phyloP scores from a whole-genome alignment of 2,329 filamentous ascomycete species.

The Aspergillus melleus region DNA sequence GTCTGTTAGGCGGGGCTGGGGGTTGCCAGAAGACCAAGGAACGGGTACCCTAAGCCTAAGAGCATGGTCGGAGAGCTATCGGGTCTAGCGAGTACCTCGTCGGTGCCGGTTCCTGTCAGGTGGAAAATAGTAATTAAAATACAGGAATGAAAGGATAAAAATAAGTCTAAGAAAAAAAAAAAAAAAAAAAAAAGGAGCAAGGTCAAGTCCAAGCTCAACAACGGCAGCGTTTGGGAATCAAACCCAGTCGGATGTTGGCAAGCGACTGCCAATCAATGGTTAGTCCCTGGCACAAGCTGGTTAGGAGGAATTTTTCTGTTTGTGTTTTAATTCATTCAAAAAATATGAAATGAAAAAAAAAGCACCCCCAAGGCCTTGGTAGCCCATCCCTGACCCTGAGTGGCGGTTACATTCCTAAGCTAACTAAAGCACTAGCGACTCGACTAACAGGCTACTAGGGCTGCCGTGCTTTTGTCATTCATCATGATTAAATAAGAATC shows the following conservation, averaged over 20 bases:
- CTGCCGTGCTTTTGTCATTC: constrained; percentile 17
- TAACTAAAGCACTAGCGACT: constrained; percentile 11
- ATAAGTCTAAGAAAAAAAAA: background rate
- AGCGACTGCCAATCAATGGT: background rate
- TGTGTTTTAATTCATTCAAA: background rate
- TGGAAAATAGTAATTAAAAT: background rate
- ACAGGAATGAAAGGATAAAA: background rate
- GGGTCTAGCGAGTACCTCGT: background rate
- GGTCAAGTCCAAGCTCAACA: background rate
- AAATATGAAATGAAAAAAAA: constrained; percentile 1
- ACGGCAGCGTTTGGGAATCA: background rate
- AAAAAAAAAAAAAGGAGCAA: background rate
- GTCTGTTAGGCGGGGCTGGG: background rate
- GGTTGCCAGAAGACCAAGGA: background rate
- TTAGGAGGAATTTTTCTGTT: background rate
- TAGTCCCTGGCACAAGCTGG: background rate
- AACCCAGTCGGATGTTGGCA: background rate
- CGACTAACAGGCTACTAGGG: constrained; percentile 6
- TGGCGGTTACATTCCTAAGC: constrained; percentile 14
- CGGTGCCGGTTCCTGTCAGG: background rate
- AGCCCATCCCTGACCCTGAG: constrained; percentile 8
- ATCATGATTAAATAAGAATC: background rate
- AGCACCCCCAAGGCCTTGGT: background rate
- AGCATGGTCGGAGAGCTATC: background rate
- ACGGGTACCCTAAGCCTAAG: constrained; percentile 1